Evolutionary conservation across 2,329 filamentous ascomycete species (phyloP).

Genomic region (Fusarium concolor): DNA sequence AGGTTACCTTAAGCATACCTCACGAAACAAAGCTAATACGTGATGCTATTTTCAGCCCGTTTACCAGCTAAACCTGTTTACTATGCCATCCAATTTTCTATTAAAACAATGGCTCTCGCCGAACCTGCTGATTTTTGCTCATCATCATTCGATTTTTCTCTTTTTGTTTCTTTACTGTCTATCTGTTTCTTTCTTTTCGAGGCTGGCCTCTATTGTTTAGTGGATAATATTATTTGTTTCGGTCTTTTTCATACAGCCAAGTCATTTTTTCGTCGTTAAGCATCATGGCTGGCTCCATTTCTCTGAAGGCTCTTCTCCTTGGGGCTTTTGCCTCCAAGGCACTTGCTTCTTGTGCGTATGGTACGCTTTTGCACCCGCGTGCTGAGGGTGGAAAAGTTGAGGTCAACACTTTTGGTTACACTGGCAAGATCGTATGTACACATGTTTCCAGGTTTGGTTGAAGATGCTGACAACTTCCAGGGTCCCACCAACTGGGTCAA

Average conservation of each 20-base stretch:
- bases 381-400: constrained; percentile 47
- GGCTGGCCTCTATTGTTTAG: constrained; percentile 22
- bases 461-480: not conserved
- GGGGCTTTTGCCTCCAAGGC: constrained; percentile 30
- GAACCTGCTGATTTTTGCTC: constrained; percentile 26
- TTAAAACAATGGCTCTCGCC: constrained; percentile 17
- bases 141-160: constrained; percentile 29
- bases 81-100: not conserved
- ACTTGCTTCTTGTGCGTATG: constrained; percentile 55
- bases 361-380: constrained; percentile 51
- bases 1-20: constrained; percentile 19
- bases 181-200: constrained; percentile 12
- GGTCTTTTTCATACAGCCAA: not conserved
- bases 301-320: constrained; percentile 15
- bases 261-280: not conserved
- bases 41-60: constrained; percentile 1
- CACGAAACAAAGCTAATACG: not conserved
- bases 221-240: constrained; percentile 19
- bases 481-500: constrained; percentile 66
- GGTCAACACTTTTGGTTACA: constrained; percentile 53
- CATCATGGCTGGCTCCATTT: constrained; percentile 30
- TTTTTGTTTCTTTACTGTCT: not conserved
- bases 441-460: not conserved
- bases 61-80: not conserved
- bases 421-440: constrained; percentile 11